These are phyloP conservation scores for Rhododendron ferrugineum DNA, from an alignment of 148 eudicot species.

Conservation along the genomic window DNA sequence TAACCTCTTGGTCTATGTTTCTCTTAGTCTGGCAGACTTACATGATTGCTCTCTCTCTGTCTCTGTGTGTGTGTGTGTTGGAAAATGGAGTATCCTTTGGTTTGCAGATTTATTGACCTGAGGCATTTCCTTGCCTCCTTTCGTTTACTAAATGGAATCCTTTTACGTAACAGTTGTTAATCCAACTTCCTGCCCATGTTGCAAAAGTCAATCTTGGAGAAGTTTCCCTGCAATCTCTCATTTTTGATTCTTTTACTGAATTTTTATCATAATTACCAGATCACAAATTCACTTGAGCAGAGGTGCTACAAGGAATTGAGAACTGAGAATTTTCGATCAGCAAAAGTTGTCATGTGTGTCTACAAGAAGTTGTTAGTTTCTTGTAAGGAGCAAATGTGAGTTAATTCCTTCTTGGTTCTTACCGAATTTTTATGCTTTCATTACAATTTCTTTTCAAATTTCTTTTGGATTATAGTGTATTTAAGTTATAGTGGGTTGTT, in stretches of 20 bases:
- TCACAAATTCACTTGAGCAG: conserved; percentile 76
- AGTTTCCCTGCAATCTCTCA: not conserved
- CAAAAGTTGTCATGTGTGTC: conserved; percentile 66
- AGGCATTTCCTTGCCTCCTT: conserved; percentile 3
- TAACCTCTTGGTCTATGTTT: not conserved
- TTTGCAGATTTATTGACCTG: not conserved
- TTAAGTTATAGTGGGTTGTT: not conserved
- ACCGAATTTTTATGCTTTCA: not conserved
- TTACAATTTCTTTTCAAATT: not conserved
- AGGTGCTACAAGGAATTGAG: conserved; percentile 89
- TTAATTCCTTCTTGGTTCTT: conserved; percentile 8
- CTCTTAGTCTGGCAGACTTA: not conserved
- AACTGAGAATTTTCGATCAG: conserved; percentile 53
- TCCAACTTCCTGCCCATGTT: not conserved
- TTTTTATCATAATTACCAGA: conserved; percentile 40
- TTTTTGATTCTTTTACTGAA: not conserved
- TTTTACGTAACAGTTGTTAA: not conserved
- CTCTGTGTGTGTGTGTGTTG: not conserved
- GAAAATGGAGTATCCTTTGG: not conserved
- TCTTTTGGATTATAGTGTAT: not conserved
- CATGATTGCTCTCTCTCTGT: not conserved
- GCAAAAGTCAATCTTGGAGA: not conserved
- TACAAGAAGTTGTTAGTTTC: conserved; percentile 70
- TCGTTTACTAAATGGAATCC: not conserved
- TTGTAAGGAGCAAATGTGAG: conserved; percentile 97